Evolutionary conservation across 176 grass and related monocot genomes (phyloP), one percentile per base, ranked within the genome.

Genomic region (Elaeis guineensis): DNA sequence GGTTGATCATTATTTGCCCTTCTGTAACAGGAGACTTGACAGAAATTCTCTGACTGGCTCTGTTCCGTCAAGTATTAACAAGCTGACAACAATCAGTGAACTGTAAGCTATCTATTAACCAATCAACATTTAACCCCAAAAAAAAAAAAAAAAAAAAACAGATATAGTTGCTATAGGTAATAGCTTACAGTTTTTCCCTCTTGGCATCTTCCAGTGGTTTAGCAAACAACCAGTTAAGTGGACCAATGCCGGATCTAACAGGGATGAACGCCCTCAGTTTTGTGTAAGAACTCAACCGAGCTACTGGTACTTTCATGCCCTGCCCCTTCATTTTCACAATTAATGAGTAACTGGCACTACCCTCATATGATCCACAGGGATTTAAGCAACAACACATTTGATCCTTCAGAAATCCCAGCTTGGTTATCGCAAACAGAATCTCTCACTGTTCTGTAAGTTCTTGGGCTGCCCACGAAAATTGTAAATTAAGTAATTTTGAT

Each of bases 301-400:
- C 18, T 14, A 0, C 50, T 55, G 14, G 48, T 62, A 50, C 18
- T 51, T 75, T 16, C 51, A 17, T 80, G 58, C 5, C 74, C 35
- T 14, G 35, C 35, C 2, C 9, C 35, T 44, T 44, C 11, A 44
- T 44, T 14, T 12, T 44, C 11, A 44, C 35, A 44, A 44, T 44
- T 44, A 44, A 44, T 2, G 2, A 44, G 11, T 66, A 49, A 67
- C 65, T 49, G 50, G 16, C 51, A 48, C 56, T 23, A 14, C 59
- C 7, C 49, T 30, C 19, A 58, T 56, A 8, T 23, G 65, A 50
- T 72, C 18, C 26, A 66, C 55, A 96, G 92, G 80, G 92, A 90
- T 67, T 70, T 90, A 55, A 96, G 92, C 63, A 82, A 96, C 28
- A 96, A 96, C 49, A 66, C 35, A 55, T 90, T 96, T 79, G 49